phyloP scores from a whole-genome alignment of 768 basidiomycete genomes.

The Agaricus subrufescens region DNA sequence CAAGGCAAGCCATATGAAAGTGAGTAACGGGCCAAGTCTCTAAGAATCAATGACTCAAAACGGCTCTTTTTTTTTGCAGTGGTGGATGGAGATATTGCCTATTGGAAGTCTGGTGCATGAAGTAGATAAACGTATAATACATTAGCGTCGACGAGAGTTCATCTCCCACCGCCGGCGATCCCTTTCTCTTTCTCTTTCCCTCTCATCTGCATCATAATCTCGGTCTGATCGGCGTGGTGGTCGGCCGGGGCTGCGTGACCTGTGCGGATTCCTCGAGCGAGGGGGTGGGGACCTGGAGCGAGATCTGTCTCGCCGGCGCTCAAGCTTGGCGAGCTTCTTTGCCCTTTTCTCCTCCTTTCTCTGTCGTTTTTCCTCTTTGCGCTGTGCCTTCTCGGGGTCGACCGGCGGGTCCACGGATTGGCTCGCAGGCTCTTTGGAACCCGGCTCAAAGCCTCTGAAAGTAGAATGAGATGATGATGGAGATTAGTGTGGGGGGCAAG shows the following conservation, averaged over 20 bases:
- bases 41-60: background rate
- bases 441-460: constrained; percentile 66
- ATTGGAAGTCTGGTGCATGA: constrained; percentile 73
- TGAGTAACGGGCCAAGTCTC: constrained; percentile 30
- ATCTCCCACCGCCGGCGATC: constrained; percentile 50
- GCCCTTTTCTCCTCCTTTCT: constrained; percentile 57
- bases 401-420: background rate
- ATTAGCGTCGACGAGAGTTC: constrained; percentile 22
- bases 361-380: constrained; percentile 42
- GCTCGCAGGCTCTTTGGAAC: constrained; percentile 26
- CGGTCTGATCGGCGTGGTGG: constrained; percentile 4
- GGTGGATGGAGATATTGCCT: constrained; percentile 87
- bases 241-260: constrained; percentile 4
- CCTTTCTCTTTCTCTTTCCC: constrained; percentile 22
- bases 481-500: background rate
- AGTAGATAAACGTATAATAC: background rate
- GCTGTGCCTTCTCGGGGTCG: constrained; percentile 17
- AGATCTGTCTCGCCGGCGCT: constrained; percentile 21
- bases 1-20: constrained; percentile 98
- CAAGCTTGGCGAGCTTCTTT: constrained; percentile 35
- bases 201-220: constrained; percentile 18
- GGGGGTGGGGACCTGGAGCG: constrained; percentile 24
- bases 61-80: constrained; percentile 33
- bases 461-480: background rate
- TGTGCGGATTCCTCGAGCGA: constrained; percentile 8